These are phyloP conservation scores for Corymbia calophylla DNA, from an alignment of 441 rosid species.

Conservation along the genomic window DNA sequence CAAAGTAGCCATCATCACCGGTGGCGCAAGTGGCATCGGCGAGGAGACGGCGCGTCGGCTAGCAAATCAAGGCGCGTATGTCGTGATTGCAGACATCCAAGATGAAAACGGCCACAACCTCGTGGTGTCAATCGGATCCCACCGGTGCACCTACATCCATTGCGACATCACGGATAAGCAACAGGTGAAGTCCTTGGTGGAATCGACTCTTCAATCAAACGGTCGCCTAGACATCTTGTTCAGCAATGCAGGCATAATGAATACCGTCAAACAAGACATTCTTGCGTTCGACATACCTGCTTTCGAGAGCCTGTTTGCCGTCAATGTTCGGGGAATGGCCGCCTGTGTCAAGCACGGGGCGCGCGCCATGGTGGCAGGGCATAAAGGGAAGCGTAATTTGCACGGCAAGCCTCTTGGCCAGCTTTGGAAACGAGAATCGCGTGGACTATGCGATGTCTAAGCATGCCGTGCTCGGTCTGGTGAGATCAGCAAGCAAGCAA, in stretches of 20 bases:
- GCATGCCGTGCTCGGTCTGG: conserved; percentile 7
- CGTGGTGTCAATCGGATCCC: not conserved
- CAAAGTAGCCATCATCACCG: not conserved
- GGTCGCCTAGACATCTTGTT: not conserved
- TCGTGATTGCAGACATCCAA: not conserved
- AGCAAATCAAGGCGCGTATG: not conserved
- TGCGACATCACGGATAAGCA: not conserved
- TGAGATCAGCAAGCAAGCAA: conserved; percentile 6
- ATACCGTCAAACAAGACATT: not conserved
- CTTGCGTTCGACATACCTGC: not conserved
- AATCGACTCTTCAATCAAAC: not conserved
- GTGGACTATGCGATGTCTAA: conserved; percentile 7
- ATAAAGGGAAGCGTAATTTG: conserved; percentile 11
- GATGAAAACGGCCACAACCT: not conserved
- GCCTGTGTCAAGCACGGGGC: conserved; percentile 12
- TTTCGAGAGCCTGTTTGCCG: not conserved
- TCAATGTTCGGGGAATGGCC: not conserved
- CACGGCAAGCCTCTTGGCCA: not conserved
- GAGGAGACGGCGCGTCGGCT: not conserved
- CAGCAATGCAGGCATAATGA: not conserved
- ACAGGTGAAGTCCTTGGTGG: not conserved
- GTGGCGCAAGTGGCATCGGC: not conserved
- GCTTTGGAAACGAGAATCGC: not conserved
- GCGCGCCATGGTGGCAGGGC: conserved; percentile 5
- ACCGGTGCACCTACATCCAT: not conserved